Percentiles rank a stretch among this genome's conserved stretches.
phyloP scores from a whole-genome alignment of 768 basidiomycete species.

The Floccularia luteovirens region DNA sequence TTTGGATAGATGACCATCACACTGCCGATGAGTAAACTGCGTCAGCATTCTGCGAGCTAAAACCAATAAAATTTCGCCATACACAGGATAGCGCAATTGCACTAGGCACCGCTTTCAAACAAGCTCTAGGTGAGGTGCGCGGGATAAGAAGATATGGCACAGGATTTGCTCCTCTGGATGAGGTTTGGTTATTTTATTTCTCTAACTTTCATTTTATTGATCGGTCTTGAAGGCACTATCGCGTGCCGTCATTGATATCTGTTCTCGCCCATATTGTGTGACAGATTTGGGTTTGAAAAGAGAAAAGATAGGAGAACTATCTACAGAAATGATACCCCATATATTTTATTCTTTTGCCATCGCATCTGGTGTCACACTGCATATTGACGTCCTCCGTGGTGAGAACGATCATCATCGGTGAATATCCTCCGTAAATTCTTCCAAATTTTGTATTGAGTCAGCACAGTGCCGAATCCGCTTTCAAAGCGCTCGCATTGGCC shows the following conservation, averaged over 20 bases:
- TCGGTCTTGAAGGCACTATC: slow-evolving; percentile 67
- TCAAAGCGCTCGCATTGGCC: slow-evolving; percentile 95
- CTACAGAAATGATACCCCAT: slow-evolving; percentile 98
- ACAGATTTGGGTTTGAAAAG: slow-evolving; percentile 82
- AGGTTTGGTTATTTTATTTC: slow-evolving; percentile 42
- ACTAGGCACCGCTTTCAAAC: slow-evolving; percentile 85
- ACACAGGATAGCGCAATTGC: slow-evolving; percentile 87
- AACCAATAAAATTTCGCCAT: slow-evolving; percentile 10
- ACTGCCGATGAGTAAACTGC: slow-evolving; percentile 78
- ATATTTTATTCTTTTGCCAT: slow-evolving; percentile 98
- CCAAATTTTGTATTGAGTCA: slow-evolving; percentile 4
- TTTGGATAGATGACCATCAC: slow-evolving; percentile 98
- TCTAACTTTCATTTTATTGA: slow-evolving; percentile 4
- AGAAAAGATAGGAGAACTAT: slow-evolving; percentile 91
- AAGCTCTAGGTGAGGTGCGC: slow-evolving; percentile 89
- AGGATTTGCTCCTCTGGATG: slow-evolving; percentile 94
- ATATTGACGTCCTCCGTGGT: slow-evolving; percentile 90
- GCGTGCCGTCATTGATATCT: slow-evolving; percentile 96
- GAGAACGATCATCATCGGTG: slow-evolving; percentile 98
- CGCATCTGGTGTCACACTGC: slow-evolving; percentile 88
- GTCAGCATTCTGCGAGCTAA: slow-evolving; percentile 8
- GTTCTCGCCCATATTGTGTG: slow-evolving; percentile 93
- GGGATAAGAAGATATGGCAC: slow-evolving; percentile 95
- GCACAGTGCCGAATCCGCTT: slow-evolving; percentile 87
- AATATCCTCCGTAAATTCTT: slow-evolving; percentile 11